phyloP scores from a whole-genome alignment of 352 stramenopile species.

The Thalassiosira hispida region DNA sequence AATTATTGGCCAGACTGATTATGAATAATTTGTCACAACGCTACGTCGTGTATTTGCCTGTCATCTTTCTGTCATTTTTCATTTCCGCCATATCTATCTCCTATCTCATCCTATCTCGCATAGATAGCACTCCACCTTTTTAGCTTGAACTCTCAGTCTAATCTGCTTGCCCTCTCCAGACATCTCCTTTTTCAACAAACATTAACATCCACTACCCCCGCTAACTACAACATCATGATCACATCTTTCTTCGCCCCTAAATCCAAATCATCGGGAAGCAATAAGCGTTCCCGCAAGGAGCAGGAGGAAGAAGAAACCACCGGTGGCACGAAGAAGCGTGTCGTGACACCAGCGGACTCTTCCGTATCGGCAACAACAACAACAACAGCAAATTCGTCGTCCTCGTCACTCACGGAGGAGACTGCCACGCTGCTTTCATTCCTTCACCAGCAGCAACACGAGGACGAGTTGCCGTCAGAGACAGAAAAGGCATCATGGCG shows the following conservation, averaged over 20 bases:
- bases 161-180: too few relatives aligned
- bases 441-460: not conserved
- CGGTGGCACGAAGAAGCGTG: not conserved
- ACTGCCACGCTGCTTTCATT: conserved; percentile 14
- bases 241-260: conserved; percentile 71
- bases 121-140: too few relatives aligned
- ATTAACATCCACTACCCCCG: too few relatives aligned
- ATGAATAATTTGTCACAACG: too few relatives aligned
- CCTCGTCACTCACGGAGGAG: conserved; percentile 11
- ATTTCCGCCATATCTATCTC: too few relatives aligned
- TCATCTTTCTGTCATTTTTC: too few relatives aligned
- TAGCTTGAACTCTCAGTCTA: too few relatives aligned
- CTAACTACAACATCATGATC: conserved; percentile 63
- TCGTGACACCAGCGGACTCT: not conserved
- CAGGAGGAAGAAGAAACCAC: not conserved
- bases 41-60: too few relatives aligned
- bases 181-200: too few relatives aligned
- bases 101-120: too few relatives aligned
- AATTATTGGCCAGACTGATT: too few relatives aligned
- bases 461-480: not conserved
- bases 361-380: not conserved
- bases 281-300: conserved; percentile 10
- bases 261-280: conserved; percentile 24
- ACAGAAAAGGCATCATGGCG: conserved; percentile 28
- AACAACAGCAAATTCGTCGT: not conserved